Conservation (phyloP, 768 basidiomycete genomes). For the Favolaschia claudopus region DNA sequence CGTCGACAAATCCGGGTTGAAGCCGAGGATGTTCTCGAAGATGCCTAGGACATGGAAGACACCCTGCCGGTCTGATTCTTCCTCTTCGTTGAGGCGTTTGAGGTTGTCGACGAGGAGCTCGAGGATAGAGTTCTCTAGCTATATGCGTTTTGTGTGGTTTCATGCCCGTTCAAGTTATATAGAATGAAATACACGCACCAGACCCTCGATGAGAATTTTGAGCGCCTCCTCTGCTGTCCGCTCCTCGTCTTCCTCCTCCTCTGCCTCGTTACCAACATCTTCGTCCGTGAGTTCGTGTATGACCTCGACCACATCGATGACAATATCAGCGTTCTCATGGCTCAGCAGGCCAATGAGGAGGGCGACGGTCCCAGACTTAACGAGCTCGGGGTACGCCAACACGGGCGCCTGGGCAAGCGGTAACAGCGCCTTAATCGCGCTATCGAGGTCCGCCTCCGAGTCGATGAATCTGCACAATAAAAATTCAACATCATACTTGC, state of each 20-base stretch:
- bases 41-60: conserved; percentile 94
- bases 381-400: conserved; percentile 89
- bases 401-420: conserved; percentile 86
- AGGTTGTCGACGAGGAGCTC: conserved; percentile 93
- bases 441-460: conserved; percentile 95
- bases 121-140: conserved; percentile 86
- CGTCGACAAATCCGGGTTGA: conserved; percentile 78
- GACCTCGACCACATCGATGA: conserved; percentile 93
- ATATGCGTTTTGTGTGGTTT: conserved; percentile 10
- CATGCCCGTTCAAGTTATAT: not conserved
- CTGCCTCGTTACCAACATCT: conserved; percentile 84
- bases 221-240: conserved; percentile 70
- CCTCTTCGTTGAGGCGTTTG: conserved; percentile 84
- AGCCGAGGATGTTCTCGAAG: conserved; percentile 91
- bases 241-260: conserved; percentile 69
- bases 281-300: conserved; percentile 96
- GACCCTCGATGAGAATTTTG: conserved; percentile 74
- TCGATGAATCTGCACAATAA: conserved; percentile 84
- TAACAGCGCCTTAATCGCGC: conserved; percentile 85
- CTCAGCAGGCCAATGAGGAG: conserved; percentile 85
- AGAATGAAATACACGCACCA: conserved; percentile 70
- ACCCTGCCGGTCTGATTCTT: conserved; percentile 91
- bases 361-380: conserved; percentile 74
- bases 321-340: conserved; percentile 97
- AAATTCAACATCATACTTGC: too few species aligned